These are phyloP conservation scores for Neurospora sp. DNA, from an alignment of 495 filamentous ascomycete genomes.

Conservation along the genomic window DNA sequence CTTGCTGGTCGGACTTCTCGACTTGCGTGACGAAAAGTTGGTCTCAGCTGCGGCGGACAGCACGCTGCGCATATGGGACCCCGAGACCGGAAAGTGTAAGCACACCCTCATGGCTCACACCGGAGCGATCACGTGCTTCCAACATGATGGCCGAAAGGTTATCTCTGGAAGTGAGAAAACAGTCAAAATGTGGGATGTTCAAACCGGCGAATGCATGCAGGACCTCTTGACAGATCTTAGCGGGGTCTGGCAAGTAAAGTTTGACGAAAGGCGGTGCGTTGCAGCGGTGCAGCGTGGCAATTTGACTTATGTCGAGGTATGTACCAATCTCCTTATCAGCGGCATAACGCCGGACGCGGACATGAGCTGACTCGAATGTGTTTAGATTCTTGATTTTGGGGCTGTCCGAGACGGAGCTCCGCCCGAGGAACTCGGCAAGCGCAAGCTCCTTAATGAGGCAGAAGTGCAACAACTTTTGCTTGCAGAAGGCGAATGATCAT, in stretches of 20 bases:
- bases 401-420: constrained; percentile 74
- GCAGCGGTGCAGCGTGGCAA: constrained; percentile 90
- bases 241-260: constrained; percentile 97
- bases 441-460: constrained; percentile 64
- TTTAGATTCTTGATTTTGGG: constrained; percentile 81
- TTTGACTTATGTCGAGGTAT: constrained; percentile 92
- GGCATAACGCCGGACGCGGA: neutral
- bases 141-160: constrained; percentile 94
- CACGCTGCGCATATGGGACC: constrained; percentile 95
- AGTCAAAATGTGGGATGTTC: constrained; percentile 97
- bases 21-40: constrained; percentile 75
- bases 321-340: constrained; percentile 16
- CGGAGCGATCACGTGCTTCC: constrained; percentile 97
- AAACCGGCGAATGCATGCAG: constrained; percentile 81
- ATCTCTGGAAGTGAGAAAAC: constrained; percentile 93
- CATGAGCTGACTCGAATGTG: neutral
- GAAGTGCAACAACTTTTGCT: constrained; percentile 38
- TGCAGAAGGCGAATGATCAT: constrained; percentile 28
- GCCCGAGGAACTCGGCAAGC: constrained; percentile 62
- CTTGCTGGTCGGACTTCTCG: constrained; percentile 86
- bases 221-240: constrained; percentile 93
- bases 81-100: constrained; percentile 84
- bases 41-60: constrained; percentile 95
- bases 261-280: constrained; percentile 91
- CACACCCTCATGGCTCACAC: constrained; percentile 85